Evolutionary conservation across 768 basidiomycete genomes (phyloP).

Genomic region (Panaeolus cyanescens): DNA sequence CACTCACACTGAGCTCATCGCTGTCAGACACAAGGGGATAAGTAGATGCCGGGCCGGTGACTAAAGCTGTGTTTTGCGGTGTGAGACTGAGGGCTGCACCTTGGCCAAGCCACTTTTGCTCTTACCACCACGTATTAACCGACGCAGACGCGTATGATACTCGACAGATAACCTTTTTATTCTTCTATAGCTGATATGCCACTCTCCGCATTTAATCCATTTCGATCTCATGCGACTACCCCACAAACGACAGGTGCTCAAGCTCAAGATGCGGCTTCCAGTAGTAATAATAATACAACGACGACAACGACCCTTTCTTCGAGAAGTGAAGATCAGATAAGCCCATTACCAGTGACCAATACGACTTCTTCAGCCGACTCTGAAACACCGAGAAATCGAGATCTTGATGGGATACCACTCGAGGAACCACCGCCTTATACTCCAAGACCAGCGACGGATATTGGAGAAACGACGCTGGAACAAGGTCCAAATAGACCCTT

Average conservation of each 20-base stretch:
- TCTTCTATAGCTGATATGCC: neutral
- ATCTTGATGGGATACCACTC: conserved; percentile 21
- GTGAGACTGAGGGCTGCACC: neutral
- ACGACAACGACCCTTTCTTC: conserved; percentile 8
- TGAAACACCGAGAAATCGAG: conserved; percentile 4
- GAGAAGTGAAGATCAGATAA: conserved; percentile 2
- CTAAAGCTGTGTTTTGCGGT: neutral
- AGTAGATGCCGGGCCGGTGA: neutral
- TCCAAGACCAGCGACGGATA: conserved; percentile 45
- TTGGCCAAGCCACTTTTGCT: neutral
- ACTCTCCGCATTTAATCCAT: conserved; percentile 27
- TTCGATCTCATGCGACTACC: conserved; percentile 27
- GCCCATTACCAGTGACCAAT: neutral
- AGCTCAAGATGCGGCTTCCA: neutral
- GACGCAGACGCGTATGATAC: neutral
- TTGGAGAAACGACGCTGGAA: conserved; percentile 66
- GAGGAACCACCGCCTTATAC: conserved; percentile 82
- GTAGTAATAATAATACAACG: too few relatives aligned
- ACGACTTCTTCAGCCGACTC: neutral
- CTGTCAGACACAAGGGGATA: too few relatives aligned
- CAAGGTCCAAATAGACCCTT: conserved; percentile 66
- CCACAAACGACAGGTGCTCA: conserved; percentile 29
- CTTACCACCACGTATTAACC: neutral
- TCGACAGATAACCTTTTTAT: neutral
- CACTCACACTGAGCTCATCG: too few relatives aligned